These are phyloP conservation scores for Talaromyces sp. DNA, from an alignment of 2,329 filamentous ascomycete genomes.

Conservation along the genomic window DNA sequence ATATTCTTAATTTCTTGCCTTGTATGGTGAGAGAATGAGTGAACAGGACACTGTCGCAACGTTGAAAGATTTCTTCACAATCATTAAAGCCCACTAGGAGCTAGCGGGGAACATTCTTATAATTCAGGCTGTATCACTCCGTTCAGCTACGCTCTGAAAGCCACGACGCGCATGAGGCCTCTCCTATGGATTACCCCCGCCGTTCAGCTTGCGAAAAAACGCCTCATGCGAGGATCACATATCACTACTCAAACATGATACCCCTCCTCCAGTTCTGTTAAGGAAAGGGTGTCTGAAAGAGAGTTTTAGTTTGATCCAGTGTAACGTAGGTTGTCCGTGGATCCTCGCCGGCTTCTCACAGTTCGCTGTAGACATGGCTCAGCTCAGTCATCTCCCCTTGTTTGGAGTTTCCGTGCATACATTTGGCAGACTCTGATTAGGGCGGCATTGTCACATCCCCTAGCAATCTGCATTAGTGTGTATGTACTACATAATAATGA, in stretches of 20 bases:
- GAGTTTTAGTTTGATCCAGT: no score
- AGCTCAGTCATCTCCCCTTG: background rate
- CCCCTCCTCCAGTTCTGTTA: no score
- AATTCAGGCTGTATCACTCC: background rate
- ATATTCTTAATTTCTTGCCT: background rate
- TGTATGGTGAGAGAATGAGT: background rate
- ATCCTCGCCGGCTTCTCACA: background rate
- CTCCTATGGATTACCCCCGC: background rate
- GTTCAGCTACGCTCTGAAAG: background rate
- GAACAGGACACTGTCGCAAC: background rate
- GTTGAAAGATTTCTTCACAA: background rate
- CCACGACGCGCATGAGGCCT: background rate
- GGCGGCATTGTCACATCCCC: background rate
- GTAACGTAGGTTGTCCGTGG: background rate
- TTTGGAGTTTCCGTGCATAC: no score
- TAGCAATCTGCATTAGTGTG: background rate
- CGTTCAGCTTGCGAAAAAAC: background rate
- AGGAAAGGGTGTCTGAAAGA: no score
- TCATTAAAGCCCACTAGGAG: background rate
- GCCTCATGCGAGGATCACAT: background rate
- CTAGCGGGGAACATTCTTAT: background rate
- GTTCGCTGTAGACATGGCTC: no score
- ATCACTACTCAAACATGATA: background rate
- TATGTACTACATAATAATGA: background rate
- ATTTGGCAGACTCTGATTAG: background rate